A percentile compares a stretch with the other conserved stretches of the same genome.
phyloP scores from a whole-genome alignment of 2,329 filamentous ascomycete species.

The Neonectria hederae region DNA sequence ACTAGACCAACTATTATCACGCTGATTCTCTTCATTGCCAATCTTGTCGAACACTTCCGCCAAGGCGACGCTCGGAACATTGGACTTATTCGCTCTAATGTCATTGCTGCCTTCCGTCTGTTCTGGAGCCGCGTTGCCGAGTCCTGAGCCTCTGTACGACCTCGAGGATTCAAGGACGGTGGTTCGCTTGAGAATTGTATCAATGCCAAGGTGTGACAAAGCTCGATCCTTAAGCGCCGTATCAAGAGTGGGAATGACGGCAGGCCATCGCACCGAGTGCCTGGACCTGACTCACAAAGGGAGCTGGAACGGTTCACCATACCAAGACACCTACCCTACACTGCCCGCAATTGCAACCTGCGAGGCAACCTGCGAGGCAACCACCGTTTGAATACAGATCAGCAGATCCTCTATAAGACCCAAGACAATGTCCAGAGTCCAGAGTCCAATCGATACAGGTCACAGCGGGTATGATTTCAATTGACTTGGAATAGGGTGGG shows the following conservation, averaged over 20 bases:
- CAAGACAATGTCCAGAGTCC: not conserved
- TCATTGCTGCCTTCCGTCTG: not conserved
- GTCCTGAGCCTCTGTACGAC: not conserved
- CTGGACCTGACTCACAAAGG: too few relatives aligned
- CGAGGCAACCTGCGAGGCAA: too few relatives aligned
- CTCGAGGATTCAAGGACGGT: not conserved
- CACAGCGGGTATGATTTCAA: not conserved
- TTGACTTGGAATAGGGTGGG: not conserved
- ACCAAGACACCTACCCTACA: not conserved
- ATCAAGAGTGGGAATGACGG: too few relatives aligned
- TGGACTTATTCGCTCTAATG: not conserved
- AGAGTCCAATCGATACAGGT: not conserved
- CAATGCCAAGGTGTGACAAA: not conserved
- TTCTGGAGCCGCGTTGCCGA: not conserved
- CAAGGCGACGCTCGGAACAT: not conserved
- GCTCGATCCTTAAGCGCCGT: not conserved
- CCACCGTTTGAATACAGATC: not conserved
- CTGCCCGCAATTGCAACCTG: not conserved
- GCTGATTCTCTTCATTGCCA: not conserved
- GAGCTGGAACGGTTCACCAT: too few relatives aligned
- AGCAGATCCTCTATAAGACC: not conserved
- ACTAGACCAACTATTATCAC: not conserved
- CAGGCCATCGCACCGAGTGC: too few relatives aligned
- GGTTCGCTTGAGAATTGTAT: not conserved
- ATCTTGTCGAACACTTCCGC: not conserved